These are phyloP conservation scores for Pseudognaphalium luteoalbum DNA, from an alignment of 129 eudicot genomes.

Conservation along the genomic window DNA sequence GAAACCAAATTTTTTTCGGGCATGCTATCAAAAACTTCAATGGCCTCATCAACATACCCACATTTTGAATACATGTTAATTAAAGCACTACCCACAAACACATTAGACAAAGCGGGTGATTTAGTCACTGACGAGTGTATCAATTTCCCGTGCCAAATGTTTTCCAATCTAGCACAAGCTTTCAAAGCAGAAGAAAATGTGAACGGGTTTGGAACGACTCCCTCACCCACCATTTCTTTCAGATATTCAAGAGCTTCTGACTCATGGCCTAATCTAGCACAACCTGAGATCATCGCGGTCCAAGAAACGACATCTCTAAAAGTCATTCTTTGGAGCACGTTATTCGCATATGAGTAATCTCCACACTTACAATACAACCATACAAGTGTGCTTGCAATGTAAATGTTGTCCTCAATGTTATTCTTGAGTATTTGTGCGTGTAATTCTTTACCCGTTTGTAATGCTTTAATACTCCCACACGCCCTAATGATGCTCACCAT, in stretches of 20 bases:
- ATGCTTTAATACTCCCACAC: conserved; percentile 61
- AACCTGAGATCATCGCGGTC: conserved; percentile 95
- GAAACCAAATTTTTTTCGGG: conserved; percentile 75
- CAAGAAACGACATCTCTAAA: conserved; percentile 82
- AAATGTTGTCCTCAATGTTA: conserved; percentile 51
- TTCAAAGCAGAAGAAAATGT: conserved; percentile 85
- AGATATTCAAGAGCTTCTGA: conserved; percentile 72
- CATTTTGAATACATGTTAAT: conserved; percentile 86
- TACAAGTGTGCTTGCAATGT: conserved; percentile 74
- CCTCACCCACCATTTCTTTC: conserved; percentile 82
- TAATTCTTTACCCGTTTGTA: conserved; percentile 65
- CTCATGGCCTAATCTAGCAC: conserved; percentile 69
- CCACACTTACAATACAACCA: conserved; percentile 93
- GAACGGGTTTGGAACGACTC: conserved; percentile 74
- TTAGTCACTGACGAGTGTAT: conserved; percentile 72
- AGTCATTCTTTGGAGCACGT: conserved; percentile 61
- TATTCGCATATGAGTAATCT: conserved; percentile 50
- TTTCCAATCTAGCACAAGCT: conserved; percentile 77
- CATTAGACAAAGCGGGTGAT: conserved; percentile 59
- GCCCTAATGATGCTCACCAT: conserved; percentile 79
- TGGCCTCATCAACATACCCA: conserved; percentile 75
- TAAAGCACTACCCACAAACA: conserved; percentile 86
- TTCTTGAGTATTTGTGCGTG: conserved; percentile 79
- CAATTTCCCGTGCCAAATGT: conserved; percentile 58
- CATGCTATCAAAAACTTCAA: conserved; percentile 73